Evolutionary conservation across 108 stramenopile genomes (phyloP).

Genomic region (Cyclotella atomus): DNA sequence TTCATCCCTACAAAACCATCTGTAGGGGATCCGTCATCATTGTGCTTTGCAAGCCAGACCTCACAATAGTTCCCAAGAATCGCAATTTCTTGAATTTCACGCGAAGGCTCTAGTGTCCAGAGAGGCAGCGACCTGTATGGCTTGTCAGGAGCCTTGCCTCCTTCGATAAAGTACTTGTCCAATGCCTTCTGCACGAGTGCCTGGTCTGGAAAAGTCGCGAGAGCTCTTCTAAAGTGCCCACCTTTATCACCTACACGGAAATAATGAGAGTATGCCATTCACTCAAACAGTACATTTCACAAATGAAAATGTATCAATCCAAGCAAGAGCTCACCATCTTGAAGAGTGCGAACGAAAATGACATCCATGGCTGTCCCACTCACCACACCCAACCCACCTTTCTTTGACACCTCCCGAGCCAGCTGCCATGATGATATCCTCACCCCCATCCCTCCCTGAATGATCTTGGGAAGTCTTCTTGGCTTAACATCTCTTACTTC

Average conservation of each 20-base stretch:
- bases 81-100: too few relatives aligned
- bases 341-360: constrained; percentile 50
- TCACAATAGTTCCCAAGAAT: constrained; percentile 60
- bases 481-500: background rate
- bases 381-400: constrained; percentile 53
- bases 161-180: constrained; percentile 50
- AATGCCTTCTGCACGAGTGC: constrained; percentile 43
- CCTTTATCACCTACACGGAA: constrained; percentile 35
- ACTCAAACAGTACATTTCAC: too few relatives aligned
- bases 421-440: constrained; percentile 55
- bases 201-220: constrained; percentile 57
- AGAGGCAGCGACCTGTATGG: constrained; percentile 50
- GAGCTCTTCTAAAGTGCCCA: constrained; percentile 45
- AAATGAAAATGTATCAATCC: background rate
- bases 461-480: constrained; percentile 33
- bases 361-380: constrained; percentile 57
- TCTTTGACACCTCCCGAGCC: constrained; percentile 49
- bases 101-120: constrained; percentile 46
- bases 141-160: constrained; percentile 45
- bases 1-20: constrained; percentile 50
- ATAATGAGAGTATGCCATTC: background rate
- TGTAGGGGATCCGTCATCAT: constrained; percentile 48
- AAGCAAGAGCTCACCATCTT: constrained; percentile 38
- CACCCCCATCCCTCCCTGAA: constrained; percentile 61
- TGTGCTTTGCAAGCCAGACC: constrained; percentile 63